phyloP scores from a whole-genome alignment of 2,329 filamentous ascomycete genomes.

The Ophiognomonia clavigignenti-juglandacearum region DNA sequence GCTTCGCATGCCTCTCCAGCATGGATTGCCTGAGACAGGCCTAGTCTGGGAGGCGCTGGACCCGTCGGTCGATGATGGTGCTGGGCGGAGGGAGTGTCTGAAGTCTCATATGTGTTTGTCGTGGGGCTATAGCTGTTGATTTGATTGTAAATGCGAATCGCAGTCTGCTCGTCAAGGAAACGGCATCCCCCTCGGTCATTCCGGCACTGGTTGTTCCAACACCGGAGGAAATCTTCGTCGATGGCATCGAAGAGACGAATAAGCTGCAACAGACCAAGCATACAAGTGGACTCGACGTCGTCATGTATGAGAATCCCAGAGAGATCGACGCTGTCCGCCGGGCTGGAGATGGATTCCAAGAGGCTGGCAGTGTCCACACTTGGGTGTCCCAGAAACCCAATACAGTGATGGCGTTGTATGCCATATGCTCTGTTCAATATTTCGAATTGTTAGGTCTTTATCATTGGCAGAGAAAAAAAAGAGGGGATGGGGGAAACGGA shows the following conservation, averaged over 20 bases:
- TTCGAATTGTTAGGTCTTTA: not conserved
- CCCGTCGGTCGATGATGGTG: not conserved
- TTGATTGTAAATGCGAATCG: constrained; percentile 3
- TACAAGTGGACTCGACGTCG: constrained; percentile 7
- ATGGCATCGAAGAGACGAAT: constrained; percentile 11
- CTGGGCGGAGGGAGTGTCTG: not conserved
- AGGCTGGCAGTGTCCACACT: constrained; percentile 1
- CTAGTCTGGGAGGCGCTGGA: not conserved
- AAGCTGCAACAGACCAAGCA: constrained; percentile 9
- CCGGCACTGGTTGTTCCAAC: constrained; percentile 11
- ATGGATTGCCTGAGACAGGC: not conserved
- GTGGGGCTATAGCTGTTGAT: constrained; percentile 4
- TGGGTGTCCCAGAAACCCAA: constrained; percentile 9
- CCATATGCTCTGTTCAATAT: constrained; percentile 10
- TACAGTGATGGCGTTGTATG: constrained; percentile 5
- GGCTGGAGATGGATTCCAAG: constrained; percentile 5
- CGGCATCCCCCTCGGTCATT: constrained; percentile 7
- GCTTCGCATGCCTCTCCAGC: not conserved
- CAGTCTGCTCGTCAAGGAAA: constrained; percentile 4
- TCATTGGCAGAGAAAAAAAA: no score
- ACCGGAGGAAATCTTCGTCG: constrained; percentile 8
- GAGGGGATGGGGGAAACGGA: not conserved
- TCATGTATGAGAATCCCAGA: constrained; percentile 10
- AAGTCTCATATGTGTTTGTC: not conserved
- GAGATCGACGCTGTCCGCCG: constrained; percentile 5